Conservation (phyloP, 2,329 filamentous ascomycete species). For the Spiromastix sp. region DNA sequence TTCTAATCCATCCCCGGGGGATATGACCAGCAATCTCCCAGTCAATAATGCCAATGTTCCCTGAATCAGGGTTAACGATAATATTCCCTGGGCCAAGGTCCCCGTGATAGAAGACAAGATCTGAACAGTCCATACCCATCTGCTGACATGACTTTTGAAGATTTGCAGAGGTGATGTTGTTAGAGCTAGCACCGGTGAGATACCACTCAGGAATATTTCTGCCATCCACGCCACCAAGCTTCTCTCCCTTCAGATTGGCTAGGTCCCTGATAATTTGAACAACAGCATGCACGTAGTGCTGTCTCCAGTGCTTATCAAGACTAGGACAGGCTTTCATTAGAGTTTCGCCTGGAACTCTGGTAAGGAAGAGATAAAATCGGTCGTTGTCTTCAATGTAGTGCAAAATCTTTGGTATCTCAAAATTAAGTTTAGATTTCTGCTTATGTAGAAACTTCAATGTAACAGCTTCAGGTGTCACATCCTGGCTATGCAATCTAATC, state of each 20-base stretch:
- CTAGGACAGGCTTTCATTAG: slow-evolving; percentile 17
- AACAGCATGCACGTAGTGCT: slow-evolving; percentile 14
- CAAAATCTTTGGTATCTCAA: slow-evolving; percentile 2
- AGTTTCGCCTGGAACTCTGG: slow-evolving; percentile 16
- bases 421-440: background rate
- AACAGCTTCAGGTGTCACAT: slow-evolving; percentile 9
- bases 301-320: slow-evolving; percentile 14
- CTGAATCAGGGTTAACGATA: slow-evolving; percentile 14
- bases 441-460: slow-evolving; percentile 4
- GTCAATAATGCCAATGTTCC: slow-evolving; percentile 20
- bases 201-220: slow-evolving; percentile 3
- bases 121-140: slow-evolving; percentile 21
- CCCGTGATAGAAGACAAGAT: slow-evolving; percentile 20
- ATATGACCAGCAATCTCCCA: slow-evolving; percentile 23
- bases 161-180: background rate
- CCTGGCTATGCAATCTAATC: slow-evolving; percentile 9
- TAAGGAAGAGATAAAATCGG: slow-evolving; percentile 18
- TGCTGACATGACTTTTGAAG: slow-evolving; percentile 4
- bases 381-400: slow-evolving; percentile 11
- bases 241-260: slow-evolving; percentile 2
- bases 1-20: slow-evolving; percentile 22
- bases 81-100: slow-evolving; percentile 23
- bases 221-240: slow-evolving; percentile 5
- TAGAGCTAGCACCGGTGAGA: slow-evolving; percentile 1
- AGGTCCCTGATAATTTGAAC: slow-evolving; percentile 6